phyloP scores from a whole-genome alignment of 208 protist genomes.

The Crithidia thermophila region DNA sequence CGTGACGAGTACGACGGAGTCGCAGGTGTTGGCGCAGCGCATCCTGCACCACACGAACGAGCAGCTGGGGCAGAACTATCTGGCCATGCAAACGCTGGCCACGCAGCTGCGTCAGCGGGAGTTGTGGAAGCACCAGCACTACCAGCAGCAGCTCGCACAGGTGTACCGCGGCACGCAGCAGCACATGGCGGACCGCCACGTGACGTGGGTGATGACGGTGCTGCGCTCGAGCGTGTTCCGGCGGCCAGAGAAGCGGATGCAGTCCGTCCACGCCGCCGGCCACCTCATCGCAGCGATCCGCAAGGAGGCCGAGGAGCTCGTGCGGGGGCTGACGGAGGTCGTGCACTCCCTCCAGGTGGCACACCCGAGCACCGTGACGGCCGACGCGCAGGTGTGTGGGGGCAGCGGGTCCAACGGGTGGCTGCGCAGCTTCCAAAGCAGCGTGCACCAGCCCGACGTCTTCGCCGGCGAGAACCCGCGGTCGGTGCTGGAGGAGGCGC shows the following conservation, averaged over 20 bases:
- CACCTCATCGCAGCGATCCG: constrained; percentile 41
- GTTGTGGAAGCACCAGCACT: constrained; percentile 63
- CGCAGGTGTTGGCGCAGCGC: constrained; percentile 83
- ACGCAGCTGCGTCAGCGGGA: constrained; percentile 70
- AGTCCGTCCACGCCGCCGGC: constrained; percentile 37
- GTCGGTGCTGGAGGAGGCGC: constrained; percentile 82
- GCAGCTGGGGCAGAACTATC: constrained; percentile 59
- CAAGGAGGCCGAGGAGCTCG: constrained; percentile 52
- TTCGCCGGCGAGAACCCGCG: constrained; percentile 36
- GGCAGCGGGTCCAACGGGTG: constrained; percentile 66
- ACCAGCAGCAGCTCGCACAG: constrained; percentile 40
- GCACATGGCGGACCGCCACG: constrained; percentile 52
- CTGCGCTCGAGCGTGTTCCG: constrained; percentile 65
- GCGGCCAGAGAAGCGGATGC: constrained; percentile 46
- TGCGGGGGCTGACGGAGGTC: constrained; percentile 50
- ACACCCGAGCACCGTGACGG: constrained; percentile 26
- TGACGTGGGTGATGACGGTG: constrained; percentile 51
- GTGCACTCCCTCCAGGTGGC: constrained; percentile 53
- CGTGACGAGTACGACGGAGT: constrained; percentile 69
- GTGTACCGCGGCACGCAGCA: constrained; percentile 53
- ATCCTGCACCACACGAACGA: constrained; percentile 78
- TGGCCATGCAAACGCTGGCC: constrained; percentile 52
- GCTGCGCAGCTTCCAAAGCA: constrained; percentile 67
- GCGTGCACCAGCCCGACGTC: constrained; percentile 43
- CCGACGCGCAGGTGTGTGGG: constrained; percentile 49